These are phyloP conservation scores for Microdochium nivale DNA, from an alignment of 2,329 filamentous ascomycete species.

Conservation along the genomic window DNA sequence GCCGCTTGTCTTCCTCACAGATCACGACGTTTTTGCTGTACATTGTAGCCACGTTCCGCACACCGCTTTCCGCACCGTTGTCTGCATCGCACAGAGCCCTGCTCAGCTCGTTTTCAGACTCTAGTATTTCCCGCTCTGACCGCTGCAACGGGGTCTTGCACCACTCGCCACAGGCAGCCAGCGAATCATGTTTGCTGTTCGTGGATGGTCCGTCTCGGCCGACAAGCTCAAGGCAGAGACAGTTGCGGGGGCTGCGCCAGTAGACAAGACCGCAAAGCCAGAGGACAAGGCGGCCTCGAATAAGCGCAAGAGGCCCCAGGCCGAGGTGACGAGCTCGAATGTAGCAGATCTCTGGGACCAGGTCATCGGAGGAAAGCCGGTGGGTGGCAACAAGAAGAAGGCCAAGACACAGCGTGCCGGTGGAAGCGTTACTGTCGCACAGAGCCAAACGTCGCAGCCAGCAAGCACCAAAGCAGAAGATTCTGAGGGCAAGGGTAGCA, in stretches of 20 bases:
- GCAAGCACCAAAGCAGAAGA: background rate
- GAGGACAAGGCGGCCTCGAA: constrained; percentile 36
- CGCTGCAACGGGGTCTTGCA: background rate
- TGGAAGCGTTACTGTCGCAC: background rate
- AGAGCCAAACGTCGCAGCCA: background rate
- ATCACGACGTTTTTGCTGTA: background rate
- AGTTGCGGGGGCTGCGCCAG: constrained; percentile 21
- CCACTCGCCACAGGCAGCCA: background rate
- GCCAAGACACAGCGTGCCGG: constrained; percentile 6
- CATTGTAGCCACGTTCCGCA: too few species aligned
- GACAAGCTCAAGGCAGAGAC: constrained; percentile 64
- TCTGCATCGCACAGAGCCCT: background rate
- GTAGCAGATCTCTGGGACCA: constrained; percentile 71
- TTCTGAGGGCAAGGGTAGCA: background rate
- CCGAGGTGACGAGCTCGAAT: constrained; percentile 57
- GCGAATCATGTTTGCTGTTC: constrained; percentile 77
- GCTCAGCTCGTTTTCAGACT: background rate
- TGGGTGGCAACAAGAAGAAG: constrained; percentile 21
- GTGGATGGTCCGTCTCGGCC: constrained; percentile 79
- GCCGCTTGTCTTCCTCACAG: background rate
- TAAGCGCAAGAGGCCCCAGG: constrained; percentile 45
- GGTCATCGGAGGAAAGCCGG: constrained; percentile 61
- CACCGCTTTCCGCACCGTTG: too few species aligned
- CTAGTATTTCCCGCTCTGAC: background rate
- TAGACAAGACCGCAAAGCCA: constrained; percentile 8